These are phyloP conservation scores for Cercospora sesami DNA, from an alignment of 2,329 filamentous ascomycete species.

Conservation along the genomic window DNA sequence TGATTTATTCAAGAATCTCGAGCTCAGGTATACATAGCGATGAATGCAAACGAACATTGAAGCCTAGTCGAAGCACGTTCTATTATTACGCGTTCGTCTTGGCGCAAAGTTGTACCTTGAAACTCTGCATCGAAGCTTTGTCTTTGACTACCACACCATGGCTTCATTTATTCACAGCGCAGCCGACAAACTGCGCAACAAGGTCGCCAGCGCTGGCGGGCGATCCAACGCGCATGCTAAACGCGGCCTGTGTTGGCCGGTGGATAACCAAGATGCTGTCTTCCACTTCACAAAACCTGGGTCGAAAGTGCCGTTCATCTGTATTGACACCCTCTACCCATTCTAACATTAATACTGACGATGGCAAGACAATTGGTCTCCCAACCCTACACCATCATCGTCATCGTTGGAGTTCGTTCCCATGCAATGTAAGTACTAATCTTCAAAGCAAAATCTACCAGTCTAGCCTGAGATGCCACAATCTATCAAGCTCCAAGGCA, in stretches of 20 bases:
- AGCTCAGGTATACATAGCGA: background rate
- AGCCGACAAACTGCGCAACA: slow-evolving; percentile 13
- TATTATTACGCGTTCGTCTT: slow-evolving; percentile 1
- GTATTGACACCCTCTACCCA: slow-evolving; percentile 5
- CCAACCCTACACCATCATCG: slow-evolving; percentile 30
- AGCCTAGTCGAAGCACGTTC: background rate
- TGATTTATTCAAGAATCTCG: background rate
- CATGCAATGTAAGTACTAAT: slow-evolving; percentile 34
- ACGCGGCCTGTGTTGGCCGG: slow-evolving; percentile 39
- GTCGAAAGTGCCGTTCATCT: slow-evolving; percentile 39
- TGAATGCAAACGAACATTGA: slow-evolving; percentile 5
- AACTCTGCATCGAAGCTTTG: background rate
- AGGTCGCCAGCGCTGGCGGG: background rate
- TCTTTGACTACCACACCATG: slow-evolving; percentile 9
- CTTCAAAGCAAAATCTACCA: background rate
- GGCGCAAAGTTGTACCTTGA: background rate
- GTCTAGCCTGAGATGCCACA: background rate
- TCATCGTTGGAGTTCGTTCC: slow-evolving; percentile 34
- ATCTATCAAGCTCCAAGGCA: background rate
- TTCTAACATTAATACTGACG: background rate
- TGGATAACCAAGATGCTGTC: slow-evolving; percentile 35
- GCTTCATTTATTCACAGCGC: slow-evolving; percentile 14
- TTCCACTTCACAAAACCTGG: slow-evolving; percentile 37
- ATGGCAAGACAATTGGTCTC: slow-evolving; percentile 33
- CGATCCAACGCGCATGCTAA: slow-evolving; percentile 23